Percentiles rank a stretch among this genome's conserved stretches.
phyloP scores from a whole-genome alignment of 2,329 filamentous ascomycete species.

The Pseudogymnoascus sp. region DNA sequence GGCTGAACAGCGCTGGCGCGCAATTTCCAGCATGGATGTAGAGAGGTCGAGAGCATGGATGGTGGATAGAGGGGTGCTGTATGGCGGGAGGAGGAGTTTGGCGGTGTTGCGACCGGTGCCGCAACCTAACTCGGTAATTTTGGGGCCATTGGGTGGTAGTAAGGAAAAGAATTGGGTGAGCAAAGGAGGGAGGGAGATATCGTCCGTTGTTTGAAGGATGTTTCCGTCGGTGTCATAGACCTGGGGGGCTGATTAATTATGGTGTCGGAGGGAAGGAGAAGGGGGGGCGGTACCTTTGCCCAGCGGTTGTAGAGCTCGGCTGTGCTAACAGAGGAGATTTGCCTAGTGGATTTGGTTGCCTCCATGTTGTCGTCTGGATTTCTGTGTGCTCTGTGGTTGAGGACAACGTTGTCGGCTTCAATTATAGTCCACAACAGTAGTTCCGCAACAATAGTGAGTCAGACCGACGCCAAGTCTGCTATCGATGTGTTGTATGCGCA shows the following conservation, averaged over 20 bases:
- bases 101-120: constrained; percentile 58
- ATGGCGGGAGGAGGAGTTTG: constrained; percentile 34
- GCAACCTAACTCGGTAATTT: constrained; percentile 54
- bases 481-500: not conserved
- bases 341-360: constrained; percentile 11
- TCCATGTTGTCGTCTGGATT: not conserved
- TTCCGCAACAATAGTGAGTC: not conserved
- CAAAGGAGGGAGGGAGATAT: constrained; percentile 43
- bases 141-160: constrained; percentile 27
- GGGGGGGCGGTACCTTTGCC: constrained; percentile 28
- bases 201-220: constrained; percentile 58
- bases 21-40: constrained; percentile 48
- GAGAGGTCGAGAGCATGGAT: constrained; percentile 45
- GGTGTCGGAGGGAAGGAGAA: not conserved
- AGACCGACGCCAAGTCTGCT: not conserved
- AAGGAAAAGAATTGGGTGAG: constrained; percentile 42
- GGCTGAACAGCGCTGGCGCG: constrained; percentile 26
- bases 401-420: not conserved
- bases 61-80: constrained; percentile 14
- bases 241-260: constrained; percentile 18
- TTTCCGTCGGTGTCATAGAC: constrained; percentile 61
- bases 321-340: constrained; percentile 31
- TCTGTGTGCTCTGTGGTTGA: no score
- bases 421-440: not conserved
- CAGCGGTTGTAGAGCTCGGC: constrained; percentile 42